Evolutionary conservation across 805 yeast genomes (phyloP).

Genomic region (Blastobotrys muscicola): DNA sequence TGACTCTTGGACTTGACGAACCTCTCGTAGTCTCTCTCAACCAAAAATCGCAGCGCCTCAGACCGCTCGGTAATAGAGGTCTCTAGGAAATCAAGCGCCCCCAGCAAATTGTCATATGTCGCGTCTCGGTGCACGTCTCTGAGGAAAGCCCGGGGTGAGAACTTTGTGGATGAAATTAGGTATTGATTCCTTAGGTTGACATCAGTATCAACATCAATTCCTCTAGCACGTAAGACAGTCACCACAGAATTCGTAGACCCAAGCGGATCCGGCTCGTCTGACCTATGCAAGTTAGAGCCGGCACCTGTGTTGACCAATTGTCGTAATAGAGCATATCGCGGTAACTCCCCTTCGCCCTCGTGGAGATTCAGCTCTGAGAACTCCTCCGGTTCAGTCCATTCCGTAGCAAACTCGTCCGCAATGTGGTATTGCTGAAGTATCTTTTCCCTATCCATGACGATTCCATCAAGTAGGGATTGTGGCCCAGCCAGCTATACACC

Average conservation of each 20-base stretch:
- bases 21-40: conserved; percentile 50
- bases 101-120: conserved; percentile 40
- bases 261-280: conserved; percentile 45
- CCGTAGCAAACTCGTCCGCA: conserved; percentile 13
- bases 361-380: background rate
- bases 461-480: no score
- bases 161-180: conserved; percentile 47
- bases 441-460: conserved; percentile 6
- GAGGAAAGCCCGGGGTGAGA: conserved; percentile 48
- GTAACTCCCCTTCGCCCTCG: conserved; percentile 5
- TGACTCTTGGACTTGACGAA: conserved; percentile 58
- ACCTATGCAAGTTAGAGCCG: background rate
- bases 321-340: conserved; percentile 16
- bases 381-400: conserved; percentile 14
- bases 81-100: conserved; percentile 42
- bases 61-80: conserved; percentile 40
- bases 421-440: conserved; percentile 16
- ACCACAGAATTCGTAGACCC: conserved; percentile 42
- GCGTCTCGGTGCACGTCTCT: conserved; percentile 48
- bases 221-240: conserved; percentile 33
- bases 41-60: conserved; percentile 39
- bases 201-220: conserved; percentile 30
- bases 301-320: conserved; percentile 7
- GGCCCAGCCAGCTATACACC: no score
- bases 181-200: conserved; percentile 33